Base-by-base conservation (phyloP, 2,329 filamentous ascomycete species). In the Basipetospora sp. region DNA sequence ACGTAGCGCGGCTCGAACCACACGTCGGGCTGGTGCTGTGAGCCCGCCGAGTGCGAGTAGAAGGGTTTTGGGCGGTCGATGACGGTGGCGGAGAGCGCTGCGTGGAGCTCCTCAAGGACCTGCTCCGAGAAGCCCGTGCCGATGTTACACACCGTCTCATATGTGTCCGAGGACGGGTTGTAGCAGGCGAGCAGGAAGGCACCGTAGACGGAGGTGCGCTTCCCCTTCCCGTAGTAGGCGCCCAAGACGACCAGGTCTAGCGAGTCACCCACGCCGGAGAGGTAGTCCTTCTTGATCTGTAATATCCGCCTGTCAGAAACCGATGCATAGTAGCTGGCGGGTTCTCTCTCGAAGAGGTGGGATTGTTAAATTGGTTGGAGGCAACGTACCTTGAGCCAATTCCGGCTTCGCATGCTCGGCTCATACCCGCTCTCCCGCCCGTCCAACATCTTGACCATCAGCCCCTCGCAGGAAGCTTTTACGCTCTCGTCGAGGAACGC, bases 361-460 rank as follows among this genome's bases (percentile, higher is more conserved):
- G n/a, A n/a, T n/a, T n/a, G n/a, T n/a, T n/a, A n/a, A n/a, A n/a
- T n/a, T n/a, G n/a, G 22, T 25, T 25, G 20, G 11, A 28, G 19
- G 14, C n/a, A n/a, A 18, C 53, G 50, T 65, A 82, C 80, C 69
- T 98, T 98, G 46, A 98, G 80, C 90, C 90, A 98, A 53, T 98
- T 98, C 42, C 90, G 82, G 59, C 84, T 93, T 45, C 90, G 80
- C 56, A 93, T 94, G 51, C 84, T 93, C 15, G 90, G 90, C 59
- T 96, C 88, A 54, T 98, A 98, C 49, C 83, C 84, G 48, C 84
- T 93, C 58, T 94, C 88, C 5, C 73, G 65, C 1, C 88, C 90
- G 54, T 96, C 88, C 42, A 98, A 63, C 90, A 98, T 98, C 65
- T 98, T 98, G 11, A 98, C 90, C 90, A 98, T 98, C 38, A 98